phyloP scores from a whole-genome alignment of 345 rosid species.

The Odontarrhena argentea region DNA sequence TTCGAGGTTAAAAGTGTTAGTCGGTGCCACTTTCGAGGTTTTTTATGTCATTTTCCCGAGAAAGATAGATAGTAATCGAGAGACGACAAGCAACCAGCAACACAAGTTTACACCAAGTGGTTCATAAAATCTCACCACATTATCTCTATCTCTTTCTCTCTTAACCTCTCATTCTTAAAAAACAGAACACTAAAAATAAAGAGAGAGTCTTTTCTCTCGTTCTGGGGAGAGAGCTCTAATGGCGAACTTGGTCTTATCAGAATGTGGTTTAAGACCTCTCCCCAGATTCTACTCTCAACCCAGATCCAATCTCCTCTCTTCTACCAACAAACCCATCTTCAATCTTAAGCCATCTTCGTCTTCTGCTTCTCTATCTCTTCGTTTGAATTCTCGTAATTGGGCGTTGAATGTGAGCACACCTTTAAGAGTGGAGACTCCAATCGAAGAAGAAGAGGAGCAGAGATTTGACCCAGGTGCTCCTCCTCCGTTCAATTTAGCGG shows the following conservation, averaged over 20 bases:
- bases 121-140: slow-evolving; percentile 19
- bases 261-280: slow-evolving; percentile 75
- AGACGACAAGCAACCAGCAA: slow-evolving; percentile 36
- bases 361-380: slow-evolving; percentile 35
- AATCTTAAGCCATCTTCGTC: slow-evolving; percentile 14
- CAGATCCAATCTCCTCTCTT: slow-evolving; percentile 42
- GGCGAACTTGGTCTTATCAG: slow-evolving; percentile 72
- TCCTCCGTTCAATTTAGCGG: slow-evolving; percentile 76
- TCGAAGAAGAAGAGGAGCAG: slow-evolving; percentile 38
- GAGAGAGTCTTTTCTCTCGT: neutral
- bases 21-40: too few relatives aligned
- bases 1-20: too few relatives aligned
- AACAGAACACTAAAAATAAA: neutral
- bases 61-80: slow-evolving; percentile 4
- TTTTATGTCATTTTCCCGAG: too few relatives aligned
- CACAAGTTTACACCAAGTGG: slow-evolving; percentile 34
- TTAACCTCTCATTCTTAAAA: slow-evolving; percentile 28
- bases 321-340: slow-evolving; percentile 39
- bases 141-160: slow-evolving; percentile 29
- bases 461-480: slow-evolving; percentile 54
- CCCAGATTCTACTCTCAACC: slow-evolving; percentile 55
- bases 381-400: slow-evolving; percentile 50
- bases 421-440: slow-evolving; percentile 28
- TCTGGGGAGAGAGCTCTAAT: slow-evolving; percentile 48
- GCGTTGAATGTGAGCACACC: slow-evolving; percentile 66